Evolutionary conservation across 345 rosid genomes (phyloP).

Genomic region (Cardiospermum halicacabum): DNA sequence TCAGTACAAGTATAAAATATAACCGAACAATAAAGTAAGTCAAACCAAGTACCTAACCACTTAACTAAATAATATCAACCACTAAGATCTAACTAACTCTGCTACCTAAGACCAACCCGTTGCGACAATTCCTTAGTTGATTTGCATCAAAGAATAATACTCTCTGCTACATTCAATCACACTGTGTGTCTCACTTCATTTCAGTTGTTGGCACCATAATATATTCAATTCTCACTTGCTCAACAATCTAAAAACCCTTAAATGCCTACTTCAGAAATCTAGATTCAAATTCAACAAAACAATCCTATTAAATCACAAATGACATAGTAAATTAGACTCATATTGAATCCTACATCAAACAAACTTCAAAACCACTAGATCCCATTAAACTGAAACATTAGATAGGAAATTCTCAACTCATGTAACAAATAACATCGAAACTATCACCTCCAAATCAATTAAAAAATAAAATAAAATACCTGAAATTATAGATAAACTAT

Average conservation of each 20-base stretch:
- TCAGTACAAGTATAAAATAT: not conserved
- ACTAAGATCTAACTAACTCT: constrained; percentile 1
- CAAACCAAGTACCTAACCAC: not conserved
- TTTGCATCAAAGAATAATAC: too few relatives aligned
- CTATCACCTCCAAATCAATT: not conserved
- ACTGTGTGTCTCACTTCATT: not conserved
- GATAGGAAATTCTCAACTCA: not conserved
- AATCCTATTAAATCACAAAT: not conserved
- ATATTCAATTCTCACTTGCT: not conserved
- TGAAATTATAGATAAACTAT: constrained; percentile 36
- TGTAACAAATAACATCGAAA: not conserved
- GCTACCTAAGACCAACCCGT: not conserved
- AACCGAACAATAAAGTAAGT: not conserved
- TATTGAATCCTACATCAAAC: not conserved
- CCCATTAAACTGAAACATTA: not conserved
- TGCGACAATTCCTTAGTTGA: too few relatives aligned
- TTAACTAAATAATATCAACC: not conserved
- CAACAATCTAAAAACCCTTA: not conserved
- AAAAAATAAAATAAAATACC: constrained; percentile 29
- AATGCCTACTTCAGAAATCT: not conserved
- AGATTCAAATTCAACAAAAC: not conserved
- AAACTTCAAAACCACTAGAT: not conserved
- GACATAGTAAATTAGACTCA: not conserved
- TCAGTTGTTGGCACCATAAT: not conserved
- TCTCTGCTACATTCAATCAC: too few relatives aligned